These are phyloP conservation scores for Eustoma russellianum DNA, from an alignment of 257 asterid genomes.

Conservation along the genomic window DNA sequence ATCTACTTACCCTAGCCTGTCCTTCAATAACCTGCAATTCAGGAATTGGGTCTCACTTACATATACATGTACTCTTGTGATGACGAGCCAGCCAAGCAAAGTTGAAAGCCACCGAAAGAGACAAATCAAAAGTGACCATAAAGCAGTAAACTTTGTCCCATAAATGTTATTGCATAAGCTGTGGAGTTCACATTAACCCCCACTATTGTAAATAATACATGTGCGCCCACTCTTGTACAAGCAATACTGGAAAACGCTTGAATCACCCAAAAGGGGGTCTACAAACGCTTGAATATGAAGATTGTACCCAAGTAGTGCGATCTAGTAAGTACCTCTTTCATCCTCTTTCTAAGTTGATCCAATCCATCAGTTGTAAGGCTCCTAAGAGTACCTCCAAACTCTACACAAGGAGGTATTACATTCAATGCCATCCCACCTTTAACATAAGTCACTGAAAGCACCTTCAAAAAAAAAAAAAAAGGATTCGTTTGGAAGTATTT, in stretches of 20 bases:
- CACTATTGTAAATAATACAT: no score
- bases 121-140: background rate
- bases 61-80: no score
- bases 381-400: conserved; percentile 74
- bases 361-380: conserved; percentile 80
- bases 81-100: no score
- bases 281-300: conserved; percentile 2
- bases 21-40: conserved; percentile 54
- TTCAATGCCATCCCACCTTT: conserved; percentile 59
- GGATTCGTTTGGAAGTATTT: background rate
- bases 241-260: no score
- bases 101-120: no score
- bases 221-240: no score
- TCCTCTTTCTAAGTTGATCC: conserved; percentile 52
- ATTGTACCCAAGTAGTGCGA: background rate
- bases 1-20: conserved; percentile 56
- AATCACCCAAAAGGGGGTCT: no score
- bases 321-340: conserved; percentile 47
- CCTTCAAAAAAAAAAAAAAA: conserved; percentile 33
- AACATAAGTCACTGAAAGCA: conserved; percentile 68
- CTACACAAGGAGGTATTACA: conserved; percentile 53
- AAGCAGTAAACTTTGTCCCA: no score
- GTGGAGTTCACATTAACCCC: no score
- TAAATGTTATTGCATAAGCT: no score
- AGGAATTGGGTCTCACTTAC: no score